Base-by-base conservation (phyloP, 108 stramenopile genomes). In the Skeletonema potamos region DNA sequence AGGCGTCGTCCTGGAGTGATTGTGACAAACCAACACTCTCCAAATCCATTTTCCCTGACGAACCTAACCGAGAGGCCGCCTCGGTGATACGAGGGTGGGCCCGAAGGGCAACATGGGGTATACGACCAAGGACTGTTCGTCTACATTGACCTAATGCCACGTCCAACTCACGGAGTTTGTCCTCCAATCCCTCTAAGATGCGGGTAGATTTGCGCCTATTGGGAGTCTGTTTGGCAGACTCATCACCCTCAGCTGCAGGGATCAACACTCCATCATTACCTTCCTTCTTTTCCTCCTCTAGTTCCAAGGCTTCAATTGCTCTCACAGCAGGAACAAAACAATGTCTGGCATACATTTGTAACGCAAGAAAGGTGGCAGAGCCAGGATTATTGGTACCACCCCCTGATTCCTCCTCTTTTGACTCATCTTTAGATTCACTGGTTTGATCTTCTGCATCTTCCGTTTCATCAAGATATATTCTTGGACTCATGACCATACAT, bases 121-220 rank as follows among this genome's bases (percentile, higher is more conserved):
- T 72, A 20, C 77, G 70, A 2, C 76, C 74, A 57, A 84, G 68
- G 18, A 73, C 60, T 18, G 91, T 79, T 9, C 89, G 83, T 11
- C 81, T 78, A 33, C 79, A 84, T 69, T 93, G 92, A 4, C 76
- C 77, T n/a, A 93, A 70, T 9, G 92, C 89, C 7, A 91, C 85
- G 68, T 94, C 89, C 30, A 94, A 66, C 60, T 91, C 86, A 20
- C 88, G 82, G 33, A 94, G 82, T 64, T 91, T 90, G 62, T 91
- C 87, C 58, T 85, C 67, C 57, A 85, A 62, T 4, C 70, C 74
- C 58, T 86, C 80, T 54, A 93, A 46, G 10, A 83, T 54, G 6
- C 48, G 66, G 2, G 76, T 46, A 7, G 72, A 60, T 43, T 85
- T 77, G 62, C 64, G 46, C 28, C 28, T 64, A 8, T 67, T 72